These are phyloP conservation scores for Aphanomyces invadans DNA, from an alignment of 352 stramenopile species.

Conservation along the genomic window DNA sequence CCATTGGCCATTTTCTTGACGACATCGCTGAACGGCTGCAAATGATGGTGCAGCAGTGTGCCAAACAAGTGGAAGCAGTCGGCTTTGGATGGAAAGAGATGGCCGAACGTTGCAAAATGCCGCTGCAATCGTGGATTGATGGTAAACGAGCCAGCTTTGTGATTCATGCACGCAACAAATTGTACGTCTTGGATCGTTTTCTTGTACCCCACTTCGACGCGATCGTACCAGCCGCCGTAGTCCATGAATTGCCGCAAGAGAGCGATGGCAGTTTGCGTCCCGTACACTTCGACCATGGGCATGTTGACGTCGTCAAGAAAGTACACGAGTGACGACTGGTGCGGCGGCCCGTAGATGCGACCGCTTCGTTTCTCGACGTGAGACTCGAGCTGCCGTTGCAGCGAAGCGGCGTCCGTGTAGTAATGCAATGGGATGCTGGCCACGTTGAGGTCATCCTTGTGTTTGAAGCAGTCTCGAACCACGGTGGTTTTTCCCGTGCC, in stretches of 20 bases:
- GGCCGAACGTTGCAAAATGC: slow-evolving; percentile 80
- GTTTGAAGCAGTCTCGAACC: slow-evolving; percentile 61
- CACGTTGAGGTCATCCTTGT: slow-evolving; percentile 48
- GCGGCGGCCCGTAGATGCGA: slow-evolving; percentile 71
- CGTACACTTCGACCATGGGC: slow-evolving; percentile 79
- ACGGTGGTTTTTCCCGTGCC: slow-evolving; percentile 83
- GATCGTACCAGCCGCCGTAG: slow-evolving; percentile 87
- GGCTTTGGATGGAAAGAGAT: slow-evolving; percentile 52
- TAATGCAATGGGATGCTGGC: slow-evolving; percentile 76
- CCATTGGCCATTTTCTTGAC: slow-evolving; percentile 57
- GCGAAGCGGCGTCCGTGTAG: slow-evolving; percentile 74
- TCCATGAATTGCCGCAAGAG: slow-evolving; percentile 89
- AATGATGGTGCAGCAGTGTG: slow-evolving; percentile 52
- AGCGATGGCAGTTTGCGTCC: slow-evolving; percentile 84
- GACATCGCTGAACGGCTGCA: slow-evolving; percentile 65
- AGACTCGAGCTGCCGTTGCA: slow-evolving; percentile 75
- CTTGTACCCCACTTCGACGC: slow-evolving; percentile 74
- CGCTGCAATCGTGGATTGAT: slow-evolving; percentile 82
- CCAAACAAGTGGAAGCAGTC: slow-evolving; percentile 69
- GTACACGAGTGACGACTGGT: slow-evolving; percentile 76
- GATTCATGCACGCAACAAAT: slow-evolving; percentile 86
- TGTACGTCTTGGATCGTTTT: slow-evolving; percentile 86
- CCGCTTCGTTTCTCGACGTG: slow-evolving; percentile 82
- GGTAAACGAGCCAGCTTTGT: slow-evolving; percentile 82
- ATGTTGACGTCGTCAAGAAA: slow-evolving; percentile 91